These are phyloP conservation scores for Parmales sp. DNA, from an alignment of 108 stramenopile species.

Conservation along the genomic window DNA sequence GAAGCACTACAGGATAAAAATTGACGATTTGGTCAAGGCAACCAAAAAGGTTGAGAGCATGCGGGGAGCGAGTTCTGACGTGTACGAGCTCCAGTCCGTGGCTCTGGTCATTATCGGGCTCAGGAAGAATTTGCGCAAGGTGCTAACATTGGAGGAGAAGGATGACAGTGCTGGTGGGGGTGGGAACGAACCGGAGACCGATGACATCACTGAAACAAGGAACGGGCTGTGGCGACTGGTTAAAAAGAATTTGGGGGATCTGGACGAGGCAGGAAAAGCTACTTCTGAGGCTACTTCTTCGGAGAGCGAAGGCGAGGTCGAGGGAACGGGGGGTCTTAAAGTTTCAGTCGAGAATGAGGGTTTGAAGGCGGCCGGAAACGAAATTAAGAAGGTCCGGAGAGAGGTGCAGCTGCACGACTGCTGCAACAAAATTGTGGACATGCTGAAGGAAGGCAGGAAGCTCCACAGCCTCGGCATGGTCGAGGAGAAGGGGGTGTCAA, in stretches of 20 bases:
- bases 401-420: slow-evolving; percentile 3
- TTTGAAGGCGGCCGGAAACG: background rate
- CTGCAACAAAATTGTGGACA: too few species aligned
- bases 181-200: too few species aligned
- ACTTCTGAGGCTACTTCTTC: background rate
- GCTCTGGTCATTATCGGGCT: background rate
- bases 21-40: background rate
- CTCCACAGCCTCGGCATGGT: too few species aligned
- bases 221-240: background rate
- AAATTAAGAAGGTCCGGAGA: background rate
- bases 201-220: too few species aligned
- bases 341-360: background rate
- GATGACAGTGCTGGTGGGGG: too few species aligned
- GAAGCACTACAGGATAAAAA: background rate
- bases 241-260: background rate
- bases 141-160: background rate
- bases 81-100: background rate
- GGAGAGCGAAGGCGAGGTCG: background rate
- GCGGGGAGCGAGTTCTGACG: background rate
- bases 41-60: background rate
- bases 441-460: too few species aligned
- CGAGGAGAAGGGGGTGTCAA: too few species aligned
- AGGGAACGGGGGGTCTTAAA: background rate
- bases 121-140: background rate
- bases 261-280: background rate